Base-by-base conservation (phyloP, 2,329 filamentous ascomycete genomes). In the Fusarium pininemorale region DNA sequence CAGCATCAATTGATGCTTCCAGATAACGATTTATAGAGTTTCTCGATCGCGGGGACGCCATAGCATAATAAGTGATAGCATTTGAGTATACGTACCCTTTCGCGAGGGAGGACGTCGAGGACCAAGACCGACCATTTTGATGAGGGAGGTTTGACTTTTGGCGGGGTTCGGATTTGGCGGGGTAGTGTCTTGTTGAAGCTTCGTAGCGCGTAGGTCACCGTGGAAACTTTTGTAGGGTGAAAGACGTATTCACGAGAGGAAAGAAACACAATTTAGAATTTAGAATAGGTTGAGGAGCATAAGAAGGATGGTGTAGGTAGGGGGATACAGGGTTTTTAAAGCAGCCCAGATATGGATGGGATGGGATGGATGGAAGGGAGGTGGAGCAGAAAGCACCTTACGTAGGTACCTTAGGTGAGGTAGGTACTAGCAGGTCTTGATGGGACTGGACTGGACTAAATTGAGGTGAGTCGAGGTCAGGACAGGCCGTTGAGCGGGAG, bases 51-150 rank as follows among this genome's bases (percentile, higher is more conserved):
- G 30, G 41, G 42, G 37, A 58, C 58, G 18, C 26, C 50, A 53
- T 35, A 50, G 54, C 16, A 59, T 39, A 47, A 54, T 44, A 18
- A 38, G 66, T 28, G 51, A 59, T 41, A 74, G 47, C 47, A 54
- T 35, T 45, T 44, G 71, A 66, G 62, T 66, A 70, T 72, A 88
- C 90, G 82, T 89, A 93, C 93, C 93, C 89, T 93, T 94, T 76
- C 86, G 84, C 78, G 84, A 85, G 77, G 85, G 85, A 74, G 85
- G 85, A 80, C 83, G 85, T 80, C 85, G 84, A 78, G 85, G 85
- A 81, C 86, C 86, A 72, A 87, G 81, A 74, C 85, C 85, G 77
- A 87, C 86, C 86, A 87, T 87, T 80, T 82, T 86, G 81, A 73
- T 30, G 50, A 65, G 72, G 57, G 78, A 64, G 70, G 68, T 75